A percentile compares a stretch with the other conserved stretches of the same genome.
These are phyloP conservation scores for Nicotiana sylvestris DNA, from an alignment of 257 asterid species.

Conservation along the genomic window DNA sequence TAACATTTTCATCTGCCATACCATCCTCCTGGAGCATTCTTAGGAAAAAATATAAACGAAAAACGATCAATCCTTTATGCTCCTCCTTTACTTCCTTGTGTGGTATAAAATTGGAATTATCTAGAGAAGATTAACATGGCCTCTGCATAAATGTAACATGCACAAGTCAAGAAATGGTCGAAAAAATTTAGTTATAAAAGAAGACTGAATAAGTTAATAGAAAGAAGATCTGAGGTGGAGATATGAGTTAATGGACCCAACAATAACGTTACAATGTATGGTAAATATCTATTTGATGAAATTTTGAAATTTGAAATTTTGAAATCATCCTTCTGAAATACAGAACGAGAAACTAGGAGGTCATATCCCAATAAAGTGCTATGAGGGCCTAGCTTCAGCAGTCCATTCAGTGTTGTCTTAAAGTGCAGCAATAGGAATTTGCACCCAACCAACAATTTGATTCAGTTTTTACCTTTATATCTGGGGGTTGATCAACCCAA, in stretches of 20 bases:
- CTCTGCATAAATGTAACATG: background rate
- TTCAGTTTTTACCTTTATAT: constrained; percentile 43
- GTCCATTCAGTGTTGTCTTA: background rate
- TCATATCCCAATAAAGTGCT: background rate
- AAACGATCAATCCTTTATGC: background rate
- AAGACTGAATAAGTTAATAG: background rate
- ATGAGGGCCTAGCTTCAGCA: background rate
- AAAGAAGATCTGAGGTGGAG: background rate
- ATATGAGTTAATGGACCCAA: background rate
- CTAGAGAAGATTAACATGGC: background rate
- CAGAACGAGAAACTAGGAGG: background rate
- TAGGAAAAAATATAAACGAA: background rate
- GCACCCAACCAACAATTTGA: background rate
- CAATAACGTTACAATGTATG: background rate
- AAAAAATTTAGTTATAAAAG: background rate
- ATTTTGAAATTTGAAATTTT: background rate
- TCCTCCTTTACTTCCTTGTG: background rate
- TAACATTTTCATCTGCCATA: no score
- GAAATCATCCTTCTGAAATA: background rate
- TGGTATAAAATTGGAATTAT: background rate
- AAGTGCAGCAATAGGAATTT: background rate
- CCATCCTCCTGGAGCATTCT: background rate
- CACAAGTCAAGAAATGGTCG: background rate
- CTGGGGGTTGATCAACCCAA: constrained; percentile 64
- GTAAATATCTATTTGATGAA: background rate